Percentiles rank a stretch among this genome's conserved stretches.
These are phyloP conservation scores for Trypanosoma conorhini DNA, from an alignment of 208 protist species.

Conservation along the genomic window DNA sequence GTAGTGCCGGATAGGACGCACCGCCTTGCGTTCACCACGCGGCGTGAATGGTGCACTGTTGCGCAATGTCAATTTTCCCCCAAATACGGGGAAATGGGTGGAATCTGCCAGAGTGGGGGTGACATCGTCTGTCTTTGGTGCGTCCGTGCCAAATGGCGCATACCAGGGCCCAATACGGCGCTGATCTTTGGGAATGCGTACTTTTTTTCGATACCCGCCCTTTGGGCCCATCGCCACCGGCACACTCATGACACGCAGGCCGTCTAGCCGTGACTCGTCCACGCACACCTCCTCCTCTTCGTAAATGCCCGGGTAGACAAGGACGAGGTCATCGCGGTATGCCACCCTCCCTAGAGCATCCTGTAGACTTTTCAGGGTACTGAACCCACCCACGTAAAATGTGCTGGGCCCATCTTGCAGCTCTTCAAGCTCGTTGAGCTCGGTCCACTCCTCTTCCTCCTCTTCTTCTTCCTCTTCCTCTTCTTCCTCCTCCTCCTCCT, in stretches of 20 bases:
- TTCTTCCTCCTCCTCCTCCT: conserved; percentile 74
- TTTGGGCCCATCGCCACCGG: conserved; percentile 45
- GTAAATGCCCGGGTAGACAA: conserved; percentile 76
- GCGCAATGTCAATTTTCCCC: conserved; percentile 23
- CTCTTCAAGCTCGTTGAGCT: conserved; percentile 52
- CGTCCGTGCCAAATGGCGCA: conserved; percentile 29
- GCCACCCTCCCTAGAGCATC: conserved; percentile 41
- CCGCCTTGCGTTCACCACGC: conserved; percentile 14
- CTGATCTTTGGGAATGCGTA: conserved; percentile 27
- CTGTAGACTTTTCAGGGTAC: conserved; percentile 46
- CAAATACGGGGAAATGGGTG: conserved; percentile 46
- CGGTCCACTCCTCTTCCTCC: conserved; percentile 70
- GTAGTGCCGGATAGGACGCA: conserved; percentile 19
- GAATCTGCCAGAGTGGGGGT: conserved; percentile 52
- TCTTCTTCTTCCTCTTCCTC: conserved; percentile 77
- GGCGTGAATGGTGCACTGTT: conserved; percentile 27
- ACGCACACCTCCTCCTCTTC: conserved; percentile 39
- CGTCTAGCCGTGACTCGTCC: conserved; percentile 56
- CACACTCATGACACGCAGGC: conserved; percentile 60
- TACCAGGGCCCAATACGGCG: conserved; percentile 73
- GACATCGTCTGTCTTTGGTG: conserved; percentile 17
- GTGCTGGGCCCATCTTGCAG: conserved; percentile 79
- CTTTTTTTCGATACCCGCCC: conserved; percentile 29
- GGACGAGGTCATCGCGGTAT: conserved; percentile 73
- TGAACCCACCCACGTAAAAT: conserved; percentile 78